A percentile compares a stretch with the other conserved stretches of the same genome.
Conservation (phyloP, 345 rosid genomes). For the Viola odorata region DNA sequence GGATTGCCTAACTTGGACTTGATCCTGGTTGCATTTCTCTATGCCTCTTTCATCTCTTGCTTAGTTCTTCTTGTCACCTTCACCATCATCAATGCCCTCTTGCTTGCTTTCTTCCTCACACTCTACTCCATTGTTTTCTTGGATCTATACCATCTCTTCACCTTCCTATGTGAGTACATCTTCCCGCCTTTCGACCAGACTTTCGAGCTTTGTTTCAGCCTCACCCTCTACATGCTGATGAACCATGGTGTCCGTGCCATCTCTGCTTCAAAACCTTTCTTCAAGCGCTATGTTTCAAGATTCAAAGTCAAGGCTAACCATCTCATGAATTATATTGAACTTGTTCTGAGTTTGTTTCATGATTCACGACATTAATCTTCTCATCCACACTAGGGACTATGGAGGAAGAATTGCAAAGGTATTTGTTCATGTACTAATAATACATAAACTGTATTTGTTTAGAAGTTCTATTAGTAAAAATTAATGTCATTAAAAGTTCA, state of each 20-base stretch:
- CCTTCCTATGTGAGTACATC: slow-evolving; percentile 1
- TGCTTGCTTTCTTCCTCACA: slow-evolving; percentile 17
- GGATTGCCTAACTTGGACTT: slow-evolving; percentile 40
- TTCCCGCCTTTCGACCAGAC: slow-evolving; percentile 13
- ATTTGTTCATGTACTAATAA: too few species aligned
- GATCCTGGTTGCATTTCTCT: slow-evolving; percentile 26
- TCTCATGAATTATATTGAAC: slow-evolving; percentile 1
- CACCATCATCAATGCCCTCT: slow-evolving; percentile 13
- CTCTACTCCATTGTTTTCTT: slow-evolving; percentile 22
- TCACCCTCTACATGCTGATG: slow-evolving; percentile 18
- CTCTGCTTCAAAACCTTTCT: slow-evolving; percentile 9
- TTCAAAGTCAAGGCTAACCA: slow-evolving; percentile 6
- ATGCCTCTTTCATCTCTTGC: slow-evolving; percentile 28
- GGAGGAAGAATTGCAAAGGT: too few species aligned
- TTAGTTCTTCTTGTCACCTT: slow-evolving; percentile 14
- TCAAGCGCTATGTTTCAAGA: slow-evolving; percentile 3
- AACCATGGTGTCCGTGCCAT: neutral
- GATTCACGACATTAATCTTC: neutral
- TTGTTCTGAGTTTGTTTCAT: neutral
- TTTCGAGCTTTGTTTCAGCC: slow-evolving; percentile 27
- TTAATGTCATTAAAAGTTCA: too few species aligned
- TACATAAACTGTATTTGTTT: too few species aligned
- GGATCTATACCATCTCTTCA: slow-evolving; percentile 13
- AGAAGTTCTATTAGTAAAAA: too few species aligned
- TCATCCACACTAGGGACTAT: neutral